phyloP scores from a whole-genome alignment of 192 early-diverging fungal genomes.

The Umbelopsis isabellina region DNA sequence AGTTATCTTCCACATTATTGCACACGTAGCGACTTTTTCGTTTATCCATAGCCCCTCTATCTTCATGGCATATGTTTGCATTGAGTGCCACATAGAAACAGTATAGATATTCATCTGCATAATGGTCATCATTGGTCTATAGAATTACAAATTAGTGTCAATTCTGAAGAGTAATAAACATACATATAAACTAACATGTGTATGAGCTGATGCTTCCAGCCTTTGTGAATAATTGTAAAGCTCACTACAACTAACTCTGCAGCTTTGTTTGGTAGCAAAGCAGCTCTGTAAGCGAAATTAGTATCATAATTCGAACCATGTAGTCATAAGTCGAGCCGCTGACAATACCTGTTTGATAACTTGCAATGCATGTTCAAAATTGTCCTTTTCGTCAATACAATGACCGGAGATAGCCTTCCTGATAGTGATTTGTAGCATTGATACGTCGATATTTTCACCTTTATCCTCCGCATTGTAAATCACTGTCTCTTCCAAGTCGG shows the following conservation, averaged over 20 bases:
- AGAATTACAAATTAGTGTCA: neutral
- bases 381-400: neutral
- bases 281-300: neutral
- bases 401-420: neutral
- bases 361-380: neutral
- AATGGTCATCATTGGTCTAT: neutral
- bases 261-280: neutral
- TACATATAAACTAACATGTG: neutral
- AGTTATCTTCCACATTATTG: neutral
- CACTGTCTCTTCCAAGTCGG: neutral
- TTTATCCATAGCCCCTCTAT: neutral
- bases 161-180: neutral
- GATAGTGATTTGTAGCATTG: slow-evolving; percentile 4
- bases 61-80: neutral
- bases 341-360: slow-evolving; percentile 1
- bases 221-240: neutral
- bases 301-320: neutral
- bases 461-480: neutral
- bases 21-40: slow-evolving; percentile 3
- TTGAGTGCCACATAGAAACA: neutral
- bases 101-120: neutral
- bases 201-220: neutral
- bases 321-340: neutral
- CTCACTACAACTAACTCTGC: neutral
- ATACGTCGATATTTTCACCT: neutral